Conservation (phyloP, 106 monocot genomes). For the Iris macrosiphon region DNA sequence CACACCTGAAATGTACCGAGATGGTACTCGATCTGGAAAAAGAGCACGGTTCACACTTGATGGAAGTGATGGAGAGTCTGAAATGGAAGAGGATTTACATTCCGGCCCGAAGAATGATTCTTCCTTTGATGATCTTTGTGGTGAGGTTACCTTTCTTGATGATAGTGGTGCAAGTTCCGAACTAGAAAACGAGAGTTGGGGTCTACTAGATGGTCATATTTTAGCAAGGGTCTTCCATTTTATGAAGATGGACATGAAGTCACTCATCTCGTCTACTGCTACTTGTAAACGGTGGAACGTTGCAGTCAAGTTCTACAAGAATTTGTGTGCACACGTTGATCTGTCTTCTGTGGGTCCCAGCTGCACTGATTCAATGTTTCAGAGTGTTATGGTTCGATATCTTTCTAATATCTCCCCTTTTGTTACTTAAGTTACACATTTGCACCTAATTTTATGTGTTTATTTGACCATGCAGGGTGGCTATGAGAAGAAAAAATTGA, state of each 20-base stretch:
- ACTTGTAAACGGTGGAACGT: conserved; percentile 85
- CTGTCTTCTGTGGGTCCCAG: conserved; percentile 60
- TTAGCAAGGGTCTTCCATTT: conserved; percentile 93
- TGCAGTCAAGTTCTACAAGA: conserved; percentile 61
- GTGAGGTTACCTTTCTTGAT: conserved; percentile 27
- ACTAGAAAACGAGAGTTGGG: conserved; percentile 55
- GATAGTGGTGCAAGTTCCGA: conserved; percentile 6
- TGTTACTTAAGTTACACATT: neutral
- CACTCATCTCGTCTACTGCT: conserved; percentile 63
- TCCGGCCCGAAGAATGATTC: conserved; percentile 31
- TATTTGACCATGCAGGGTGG: conserved; percentile 41
- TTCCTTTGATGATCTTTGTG: conserved; percentile 77
- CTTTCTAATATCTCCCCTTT: neutral
- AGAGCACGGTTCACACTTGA: conserved; percentile 47
- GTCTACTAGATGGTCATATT: conserved; percentile 43
- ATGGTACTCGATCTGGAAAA: conserved; percentile 41
- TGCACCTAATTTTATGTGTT: neutral
- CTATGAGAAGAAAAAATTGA: conserved; percentile 69
- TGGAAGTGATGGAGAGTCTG: conserved; percentile 48
- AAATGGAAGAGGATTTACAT: conserved; percentile 36
- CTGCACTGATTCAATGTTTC: conserved; percentile 64
- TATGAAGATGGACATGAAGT: conserved; percentile 62
- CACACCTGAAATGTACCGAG: too few species aligned
- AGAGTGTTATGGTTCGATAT: conserved; percentile 64
- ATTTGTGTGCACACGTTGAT: conserved; percentile 63